A percentile compares a stretch with the other conserved stretches of the same genome.
Conservation (phyloP, 306 rosid genomes). For the Cajanus cajan region DNA sequence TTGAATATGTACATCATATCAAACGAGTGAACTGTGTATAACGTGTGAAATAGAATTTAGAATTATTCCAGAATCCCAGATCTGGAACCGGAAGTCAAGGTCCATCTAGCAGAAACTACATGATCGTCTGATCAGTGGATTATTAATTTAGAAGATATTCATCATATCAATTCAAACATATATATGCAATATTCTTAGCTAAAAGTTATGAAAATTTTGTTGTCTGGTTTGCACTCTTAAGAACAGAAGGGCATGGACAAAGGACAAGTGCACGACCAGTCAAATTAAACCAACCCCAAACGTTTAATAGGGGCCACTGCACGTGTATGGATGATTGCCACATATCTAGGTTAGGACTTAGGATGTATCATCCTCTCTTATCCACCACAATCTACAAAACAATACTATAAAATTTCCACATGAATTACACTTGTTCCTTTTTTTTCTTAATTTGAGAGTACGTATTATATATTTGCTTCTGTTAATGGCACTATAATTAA, state of each 20-base stretch:
- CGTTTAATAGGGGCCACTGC: conserved; percentile 59
- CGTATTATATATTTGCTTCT: not conserved
- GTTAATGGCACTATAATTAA: not conserved
- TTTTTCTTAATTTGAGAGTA: not conserved
- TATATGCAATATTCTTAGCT: not conserved
- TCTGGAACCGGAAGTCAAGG: not conserved
- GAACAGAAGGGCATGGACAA: not conserved
- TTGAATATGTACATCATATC: not conserved
- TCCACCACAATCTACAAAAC: conserved; percentile 34
- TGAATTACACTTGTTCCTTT: not conserved
- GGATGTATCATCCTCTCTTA: not conserved
- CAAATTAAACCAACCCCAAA: conserved; percentile 56
- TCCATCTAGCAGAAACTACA: not conserved
- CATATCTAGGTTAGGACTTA: conserved; percentile 17
- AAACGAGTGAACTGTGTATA: not conserved
- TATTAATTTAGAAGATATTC: not conserved
- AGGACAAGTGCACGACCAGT: conserved; percentile 49
- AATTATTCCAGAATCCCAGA: not conserved
- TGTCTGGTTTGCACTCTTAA: conserved; percentile 18
- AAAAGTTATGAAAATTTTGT: not conserved
- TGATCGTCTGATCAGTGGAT: not conserved
- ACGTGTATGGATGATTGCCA: conserved; percentile 63
- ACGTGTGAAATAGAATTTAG: not conserved
- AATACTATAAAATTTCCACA: conserved; percentile 10
- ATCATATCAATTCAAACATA: not conserved